These are phyloP conservation scores for Austroboletus niveus DNA, from an alignment of 1,284 basidiomycete genomes.

Conservation along the genomic window DNA sequence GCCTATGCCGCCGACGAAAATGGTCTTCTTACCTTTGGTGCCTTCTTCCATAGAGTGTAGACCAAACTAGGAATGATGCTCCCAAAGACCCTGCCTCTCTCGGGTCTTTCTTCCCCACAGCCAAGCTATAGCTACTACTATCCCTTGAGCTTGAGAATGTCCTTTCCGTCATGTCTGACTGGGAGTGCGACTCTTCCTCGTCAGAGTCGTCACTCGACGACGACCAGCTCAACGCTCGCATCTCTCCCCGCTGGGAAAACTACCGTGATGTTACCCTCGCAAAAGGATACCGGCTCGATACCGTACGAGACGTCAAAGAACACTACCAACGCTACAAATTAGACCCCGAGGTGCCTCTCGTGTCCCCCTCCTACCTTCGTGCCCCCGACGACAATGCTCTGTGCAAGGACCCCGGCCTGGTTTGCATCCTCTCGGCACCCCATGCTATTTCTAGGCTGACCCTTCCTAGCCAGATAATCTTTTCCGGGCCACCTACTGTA, in stretches of 20 bases:
- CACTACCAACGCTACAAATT: conserved; percentile 20
- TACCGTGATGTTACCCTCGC: conserved; percentile 49
- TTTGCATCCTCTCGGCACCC: conserved; percentile 32
- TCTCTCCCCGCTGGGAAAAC: conserved; percentile 58
- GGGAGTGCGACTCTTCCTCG: conserved; percentile 39
- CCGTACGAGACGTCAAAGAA: conserved; percentile 56
- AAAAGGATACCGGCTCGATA: conserved; percentile 63
- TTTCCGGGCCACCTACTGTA: conserved; percentile 58
- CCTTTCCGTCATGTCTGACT: conserved; percentile 23
- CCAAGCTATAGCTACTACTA: neutral
- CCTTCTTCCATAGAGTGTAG: conserved; percentile 66
- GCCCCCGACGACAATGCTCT: conserved; percentile 50
- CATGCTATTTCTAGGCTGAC: conserved; percentile 8
- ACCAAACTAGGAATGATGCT: neutral
- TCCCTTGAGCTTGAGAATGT: conserved; percentile 16
- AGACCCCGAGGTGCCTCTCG: conserved; percentile 6
- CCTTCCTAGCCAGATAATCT: conserved; percentile 59
- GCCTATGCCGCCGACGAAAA: conserved; percentile 74
- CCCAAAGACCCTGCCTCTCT: conserved; percentile 1
- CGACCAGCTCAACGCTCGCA: conserved; percentile 57
- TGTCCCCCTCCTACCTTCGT: conserved; percentile 36
- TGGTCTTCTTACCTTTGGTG: conserved; percentile 75
- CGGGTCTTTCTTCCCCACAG: conserved; percentile 13
- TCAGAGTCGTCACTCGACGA: conserved; percentile 57
- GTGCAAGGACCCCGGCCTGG: conserved; percentile 68